A percentile compares a stretch with the other conserved stretches of the same genome.
Conservation (phyloP, 2,329 filamentous ascomycete species). For the Colletotrichum incanum region DNA sequence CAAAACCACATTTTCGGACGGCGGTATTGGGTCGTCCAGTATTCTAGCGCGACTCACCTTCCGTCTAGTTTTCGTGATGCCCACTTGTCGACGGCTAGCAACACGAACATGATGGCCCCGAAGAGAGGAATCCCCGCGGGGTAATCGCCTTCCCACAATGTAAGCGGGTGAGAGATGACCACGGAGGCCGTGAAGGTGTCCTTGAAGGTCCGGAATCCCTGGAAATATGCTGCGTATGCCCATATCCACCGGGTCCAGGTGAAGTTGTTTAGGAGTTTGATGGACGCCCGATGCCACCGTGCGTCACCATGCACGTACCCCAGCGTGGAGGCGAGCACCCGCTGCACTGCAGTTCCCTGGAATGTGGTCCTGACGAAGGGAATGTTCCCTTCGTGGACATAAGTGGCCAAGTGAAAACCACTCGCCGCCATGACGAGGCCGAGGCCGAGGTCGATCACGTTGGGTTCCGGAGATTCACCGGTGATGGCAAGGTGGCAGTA, state of each 20-base stretch:
- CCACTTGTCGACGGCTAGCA: conserved; percentile 40
- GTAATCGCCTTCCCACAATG: conserved; percentile 38
- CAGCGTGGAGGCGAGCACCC: conserved; percentile 15
- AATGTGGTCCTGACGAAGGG: conserved; percentile 15
- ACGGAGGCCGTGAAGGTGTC: conserved; percentile 20
- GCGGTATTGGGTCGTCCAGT: conserved; percentile 10
- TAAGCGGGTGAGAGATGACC: conserved; percentile 18
- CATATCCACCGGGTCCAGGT: conserved; percentile 21
- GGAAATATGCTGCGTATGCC: not conserved
- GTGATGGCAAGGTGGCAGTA: conserved; percentile 14
- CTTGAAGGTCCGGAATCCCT: conserved; percentile 29
- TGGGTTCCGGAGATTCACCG: conserved; percentile 13
- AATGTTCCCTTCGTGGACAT: conserved; percentile 11
- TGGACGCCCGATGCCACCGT: conserved; percentile 28
- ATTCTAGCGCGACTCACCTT: conserved; percentile 37
- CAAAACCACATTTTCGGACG: conserved; percentile 23
- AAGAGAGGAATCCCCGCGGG: conserved; percentile 39
- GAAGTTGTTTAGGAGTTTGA: conserved; percentile 33
- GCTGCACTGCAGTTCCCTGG: conserved; percentile 25
- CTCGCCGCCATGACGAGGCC: conserved; percentile 1
- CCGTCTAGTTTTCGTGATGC: conserved; percentile 41
- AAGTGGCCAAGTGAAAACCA: conserved; percentile 4
- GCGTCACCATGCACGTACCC: conserved; percentile 30
- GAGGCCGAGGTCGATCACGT: conserved; percentile 5
- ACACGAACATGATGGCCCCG: conserved; percentile 3